Evolutionary conservation across 306 rosid species (phyloP).

Genomic region (Corylus avellana): DNA sequence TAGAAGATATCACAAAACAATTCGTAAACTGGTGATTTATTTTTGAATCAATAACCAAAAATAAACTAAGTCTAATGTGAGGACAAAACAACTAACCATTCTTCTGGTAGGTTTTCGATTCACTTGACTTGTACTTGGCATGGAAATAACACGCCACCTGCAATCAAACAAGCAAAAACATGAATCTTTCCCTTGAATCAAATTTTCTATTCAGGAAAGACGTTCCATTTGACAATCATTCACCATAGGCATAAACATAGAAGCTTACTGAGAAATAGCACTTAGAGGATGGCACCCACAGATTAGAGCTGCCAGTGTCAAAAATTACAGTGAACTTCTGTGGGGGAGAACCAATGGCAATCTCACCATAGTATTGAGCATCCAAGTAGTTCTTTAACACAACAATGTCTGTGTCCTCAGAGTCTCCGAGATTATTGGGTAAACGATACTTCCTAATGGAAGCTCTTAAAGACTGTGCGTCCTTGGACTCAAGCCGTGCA

Average conservation of each 20-base stretch:
- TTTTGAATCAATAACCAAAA: not conserved
- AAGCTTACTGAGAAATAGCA: slow-evolving; percentile 78
- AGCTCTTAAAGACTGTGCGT: slow-evolving; percentile 30
- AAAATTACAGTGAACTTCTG: slow-evolving; percentile 84
- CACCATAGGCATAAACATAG: not conserved
- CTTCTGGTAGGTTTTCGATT: slow-evolving; percentile 60
- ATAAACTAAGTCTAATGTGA: not conserved
- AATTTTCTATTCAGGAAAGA: not conserved
- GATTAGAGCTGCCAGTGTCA: slow-evolving; percentile 93
- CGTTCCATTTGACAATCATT: not conserved
- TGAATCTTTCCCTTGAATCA: slow-evolving; percentile 2
- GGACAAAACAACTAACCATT: slow-evolving; percentile 59
- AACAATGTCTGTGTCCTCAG: slow-evolving; percentile 48
- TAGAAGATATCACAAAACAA: not conserved
- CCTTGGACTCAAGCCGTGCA: slow-evolving; percentile 39
- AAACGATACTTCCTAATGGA: slow-evolving; percentile 42
- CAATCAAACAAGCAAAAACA: slow-evolving; percentile 37
- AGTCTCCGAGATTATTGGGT: slow-evolving; percentile 34
- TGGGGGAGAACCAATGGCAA: slow-evolving; percentile 79
- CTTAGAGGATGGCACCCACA: slow-evolving; percentile 85
- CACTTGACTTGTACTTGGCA: slow-evolving; percentile 66
- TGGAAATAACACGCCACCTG: slow-evolving; percentile 77
- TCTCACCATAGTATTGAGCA: slow-evolving; percentile 95
- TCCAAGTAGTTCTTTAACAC: slow-evolving; percentile 77
- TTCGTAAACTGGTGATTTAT: not conserved